Evolutionary conservation across 169 alveolate genomes (phyloP).

Genomic region (Plasmodium knowlesi): DNA sequence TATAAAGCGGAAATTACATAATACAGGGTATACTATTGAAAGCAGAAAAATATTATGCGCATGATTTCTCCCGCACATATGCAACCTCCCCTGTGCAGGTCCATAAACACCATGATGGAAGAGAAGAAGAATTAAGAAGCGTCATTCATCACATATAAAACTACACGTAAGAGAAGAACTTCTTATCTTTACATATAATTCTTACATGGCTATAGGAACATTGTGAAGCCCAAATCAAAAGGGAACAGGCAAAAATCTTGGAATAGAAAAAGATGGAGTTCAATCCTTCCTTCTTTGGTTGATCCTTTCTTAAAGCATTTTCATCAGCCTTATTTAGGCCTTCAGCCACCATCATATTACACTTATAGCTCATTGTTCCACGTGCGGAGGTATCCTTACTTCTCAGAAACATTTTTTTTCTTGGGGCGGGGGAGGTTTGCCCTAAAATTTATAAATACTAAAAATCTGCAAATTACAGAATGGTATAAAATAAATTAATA

Average conservation of each 20-base stretch:
- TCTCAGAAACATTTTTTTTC: not conserved
- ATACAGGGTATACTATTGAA: not conserved
- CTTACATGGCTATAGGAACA: slow-evolving; percentile 18
- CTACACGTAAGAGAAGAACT: not conserved
- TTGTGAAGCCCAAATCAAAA: slow-evolving; percentile 31
- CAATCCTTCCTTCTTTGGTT: not conserved
- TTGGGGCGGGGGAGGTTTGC: not conserved
- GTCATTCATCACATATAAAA: not conserved
- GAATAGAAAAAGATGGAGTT: not conserved
- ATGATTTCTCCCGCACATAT: not conserved
- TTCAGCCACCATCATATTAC: not conserved
- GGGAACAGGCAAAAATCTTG: slow-evolving; percentile 1
- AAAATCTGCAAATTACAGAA: not conserved
- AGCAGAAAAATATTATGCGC: not conserved
- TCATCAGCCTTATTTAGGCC: not conserved
- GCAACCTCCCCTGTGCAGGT: not conserved
- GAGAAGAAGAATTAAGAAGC: not conserved
- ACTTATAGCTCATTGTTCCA: not conserved
- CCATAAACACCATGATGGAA: not conserved
- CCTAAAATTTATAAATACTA: not conserved
- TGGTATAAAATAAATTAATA: not conserved
- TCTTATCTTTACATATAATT: not conserved
- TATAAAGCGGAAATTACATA: not conserved
- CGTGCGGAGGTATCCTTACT: not conserved
- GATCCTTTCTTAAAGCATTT: not conserved